phyloP scores from a whole-genome alignment of 306 rosid genomes.

The Medicago arabica region DNA sequence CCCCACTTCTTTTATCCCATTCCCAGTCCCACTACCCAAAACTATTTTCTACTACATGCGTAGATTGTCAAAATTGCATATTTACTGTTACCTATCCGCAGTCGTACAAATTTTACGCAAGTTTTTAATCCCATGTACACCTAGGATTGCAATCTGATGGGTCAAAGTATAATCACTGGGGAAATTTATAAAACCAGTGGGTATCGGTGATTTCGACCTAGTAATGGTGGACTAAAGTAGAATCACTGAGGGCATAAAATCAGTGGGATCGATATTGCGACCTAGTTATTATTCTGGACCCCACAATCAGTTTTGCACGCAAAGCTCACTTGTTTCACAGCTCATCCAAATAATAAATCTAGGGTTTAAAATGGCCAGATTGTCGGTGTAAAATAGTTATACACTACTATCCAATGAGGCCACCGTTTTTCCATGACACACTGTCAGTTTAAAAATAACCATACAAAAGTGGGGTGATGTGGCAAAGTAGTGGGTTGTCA shows the following conservation, averaged over 20 bases:
- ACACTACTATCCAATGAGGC: no score
- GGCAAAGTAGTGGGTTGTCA: no score
- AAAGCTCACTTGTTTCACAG: background rate
- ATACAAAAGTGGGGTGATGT: no score
- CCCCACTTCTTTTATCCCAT: background rate
- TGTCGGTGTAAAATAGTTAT: no score
- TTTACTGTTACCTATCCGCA: background rate
- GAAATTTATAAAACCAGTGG: background rate
- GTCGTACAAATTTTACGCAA: background rate
- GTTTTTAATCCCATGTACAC: background rate
- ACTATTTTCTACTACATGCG: background rate
- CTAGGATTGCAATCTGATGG: slow-evolving; percentile 9
- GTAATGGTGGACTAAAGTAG: background rate
- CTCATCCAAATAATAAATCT: background rate
- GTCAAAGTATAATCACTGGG: background rate
- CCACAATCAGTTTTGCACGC: slow-evolving; percentile 5
- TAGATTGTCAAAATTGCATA: background rate
- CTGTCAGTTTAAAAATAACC: no score
- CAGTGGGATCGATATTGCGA: background rate
- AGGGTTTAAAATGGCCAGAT: no score
- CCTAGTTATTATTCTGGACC: background rate
- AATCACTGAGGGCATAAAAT: background rate
- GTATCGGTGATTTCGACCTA: background rate
- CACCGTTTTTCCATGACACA: no score
- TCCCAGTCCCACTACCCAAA: slow-evolving; percentile 15